Base-by-base conservation (phyloP, 306 rosid species). In the Lablab purpureus region DNA sequence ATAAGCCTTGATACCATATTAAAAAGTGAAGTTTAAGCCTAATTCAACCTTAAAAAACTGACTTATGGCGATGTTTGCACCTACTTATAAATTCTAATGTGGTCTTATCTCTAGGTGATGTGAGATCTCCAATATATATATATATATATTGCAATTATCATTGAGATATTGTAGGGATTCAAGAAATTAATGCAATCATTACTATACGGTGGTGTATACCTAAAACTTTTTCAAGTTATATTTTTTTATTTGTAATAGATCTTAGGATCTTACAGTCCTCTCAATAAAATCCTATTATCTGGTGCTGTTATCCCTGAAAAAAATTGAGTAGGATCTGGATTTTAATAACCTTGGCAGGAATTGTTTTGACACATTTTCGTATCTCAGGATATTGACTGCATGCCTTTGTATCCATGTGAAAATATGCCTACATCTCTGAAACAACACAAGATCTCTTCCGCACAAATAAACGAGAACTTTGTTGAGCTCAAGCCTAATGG, bases 341-440 rank as follows among this genome's bases (percentile, higher is more conserved):
- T 80, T 80, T 43, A 63, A 21, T 28, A 37, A 37, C 50, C 74
- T 51, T 56, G 18, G 21, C 50, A 51, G 63, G 46, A 23, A 79
- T 65, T 78, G 46, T 67, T 80, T 59, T 80, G 72, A 72, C 81
- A 30, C 36, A 49, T 81, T 66, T 72, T 67, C 23, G 36, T 55
- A 45, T 86, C 66, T 54, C 96, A 95, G 99, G 99, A 95, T 89
- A 85, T 91, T 76, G 93, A 95, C 74, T 95, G 99, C 88, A 93
- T 92, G 97, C 99, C 99, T 80, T 67, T 85, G 80, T 84, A 89
- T 87, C 96, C 96, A 54, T 60, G 78, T 65, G 98, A 95, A 81
- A 95, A 83, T 84, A 71, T 93, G 85, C 91, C 98, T 60, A 91
- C 86, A 30, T 88, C 91, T 84, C 80, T 90, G 55, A 66, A 70